Conservation (phyloP, 106 monocot species). For the Hemerocallis citrina region DNA sequence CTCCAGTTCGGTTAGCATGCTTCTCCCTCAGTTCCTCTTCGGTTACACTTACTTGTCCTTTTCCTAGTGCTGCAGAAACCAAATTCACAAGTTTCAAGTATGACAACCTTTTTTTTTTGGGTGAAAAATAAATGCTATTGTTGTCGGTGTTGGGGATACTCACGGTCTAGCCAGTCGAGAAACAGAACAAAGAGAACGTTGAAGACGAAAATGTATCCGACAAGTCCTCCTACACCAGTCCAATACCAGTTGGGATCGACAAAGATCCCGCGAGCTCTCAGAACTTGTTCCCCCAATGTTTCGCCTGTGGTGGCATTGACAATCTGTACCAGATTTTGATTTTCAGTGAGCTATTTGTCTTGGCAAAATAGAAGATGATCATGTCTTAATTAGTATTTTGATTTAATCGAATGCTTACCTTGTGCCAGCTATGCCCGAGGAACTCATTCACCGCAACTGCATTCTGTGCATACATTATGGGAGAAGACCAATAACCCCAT, state of each 20-base stretch:
- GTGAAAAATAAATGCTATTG: background rate
- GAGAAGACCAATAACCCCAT: slow-evolving; percentile 58
- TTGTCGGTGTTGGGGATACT: no score
- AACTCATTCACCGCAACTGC: slow-evolving; percentile 44
- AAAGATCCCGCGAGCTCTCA: slow-evolving; percentile 22
- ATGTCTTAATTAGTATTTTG: background rate
- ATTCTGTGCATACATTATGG: slow-evolving; percentile 44
- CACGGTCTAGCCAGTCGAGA: slow-evolving; percentile 20
- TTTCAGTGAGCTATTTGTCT: background rate
- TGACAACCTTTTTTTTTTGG: background rate
- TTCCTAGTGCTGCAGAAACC: slow-evolving; percentile 13
- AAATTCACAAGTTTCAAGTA: slow-evolving; percentile 5
- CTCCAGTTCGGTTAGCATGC: slow-evolving; percentile 23
- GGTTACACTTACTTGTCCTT: slow-evolving; percentile 14
- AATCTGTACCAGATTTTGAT: slow-evolving; percentile 9
- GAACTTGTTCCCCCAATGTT: slow-evolving; percentile 17
- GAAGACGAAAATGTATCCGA: slow-evolving; percentile 25
- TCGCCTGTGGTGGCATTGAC: slow-evolving; percentile 1
- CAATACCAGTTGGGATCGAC: slow-evolving; percentile 29
- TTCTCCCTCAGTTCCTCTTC: slow-evolving; percentile 23
- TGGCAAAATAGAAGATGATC: background rate
- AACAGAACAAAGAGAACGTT: slow-evolving; percentile 20
- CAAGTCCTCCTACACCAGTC: slow-evolving; percentile 26
- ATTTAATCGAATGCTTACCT: slow-evolving; percentile 26
- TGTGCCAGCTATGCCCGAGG: slow-evolving; percentile 32